Evolutionary conservation across 2,329 filamentous ascomycete species (phyloP), one percentile per base, ranked within the genome.

Genomic region (Albophoma yamanashiensis): DNA sequence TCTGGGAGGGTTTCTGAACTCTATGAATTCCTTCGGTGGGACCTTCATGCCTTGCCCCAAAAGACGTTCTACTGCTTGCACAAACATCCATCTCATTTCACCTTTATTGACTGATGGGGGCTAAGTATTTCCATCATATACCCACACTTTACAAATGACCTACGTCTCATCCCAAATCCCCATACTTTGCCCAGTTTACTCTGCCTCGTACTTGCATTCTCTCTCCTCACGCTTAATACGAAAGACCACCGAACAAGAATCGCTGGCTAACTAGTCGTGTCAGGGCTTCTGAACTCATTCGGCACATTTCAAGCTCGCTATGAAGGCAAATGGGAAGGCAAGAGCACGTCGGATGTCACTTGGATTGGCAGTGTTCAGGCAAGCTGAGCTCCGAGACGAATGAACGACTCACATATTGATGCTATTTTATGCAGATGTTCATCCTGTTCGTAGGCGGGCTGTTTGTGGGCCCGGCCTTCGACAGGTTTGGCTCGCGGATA

Each of bases 251-350:
- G 8, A 22, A 11, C 15, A 31, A n/a, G 2, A 11, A 22, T 31
- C 22, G 52, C 50, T 31, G 47, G 6, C 36, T 36, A 25, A 43
- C 15, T 17, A 25, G 20, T n/a, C 39, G 12, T 25, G 2, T 2
- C 20, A 71, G 69, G 68, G 9, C 59, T 71, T 17, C n/a, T 71
- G 25, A 71, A 74, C 62, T 69, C 78, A n/a, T 84, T 82, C 62
- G 82, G 82, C 4, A 76, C 80, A 3, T 85, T 82, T 60, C 81
- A 85, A 62, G 76, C 76, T 4, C 79, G 79, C 67, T 85, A 84
- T 62, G 63, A 64, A 55, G 39, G 39, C 6, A 73, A 69, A 58
- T 66, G 74, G 65, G 62, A 71, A 53, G 59, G 77, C 64, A 57
- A 52, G 36, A 62, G 66, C 7, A 70, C 74, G 25, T 67, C 45